Evolutionary conservation across 2,329 filamentous ascomycete genomes (phyloP).

Genomic region (Fusarium tuaranense): DNA sequence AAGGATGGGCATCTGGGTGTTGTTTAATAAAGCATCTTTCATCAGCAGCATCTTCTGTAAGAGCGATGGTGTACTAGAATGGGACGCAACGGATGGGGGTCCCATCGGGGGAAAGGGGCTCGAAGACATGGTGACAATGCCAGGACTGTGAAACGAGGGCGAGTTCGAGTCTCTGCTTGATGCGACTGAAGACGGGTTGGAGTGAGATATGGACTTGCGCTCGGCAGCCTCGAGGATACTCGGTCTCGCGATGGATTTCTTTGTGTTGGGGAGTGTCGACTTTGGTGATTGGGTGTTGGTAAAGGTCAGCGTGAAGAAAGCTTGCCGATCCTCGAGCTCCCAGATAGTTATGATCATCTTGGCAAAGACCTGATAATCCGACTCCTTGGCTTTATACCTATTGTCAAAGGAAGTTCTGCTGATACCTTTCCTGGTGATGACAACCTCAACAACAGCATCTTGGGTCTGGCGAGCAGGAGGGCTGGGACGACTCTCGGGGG

Average conservation of each 20-base stretch:
- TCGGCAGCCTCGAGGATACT: constrained; percentile 60
- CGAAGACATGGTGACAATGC: constrained; percentile 63
- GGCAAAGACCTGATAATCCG: constrained; percentile 64
- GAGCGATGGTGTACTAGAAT: constrained; percentile 71
- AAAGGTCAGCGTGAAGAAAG: constrained; percentile 81
- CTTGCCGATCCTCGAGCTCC: constrained; percentile 73
- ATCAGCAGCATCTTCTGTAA: constrained; percentile 80
- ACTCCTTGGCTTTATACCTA: constrained; percentile 50
- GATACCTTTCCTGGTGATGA: constrained; percentile 66
- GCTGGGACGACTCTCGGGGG: constrained; percentile 50
- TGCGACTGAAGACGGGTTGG: constrained; percentile 59
- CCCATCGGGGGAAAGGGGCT: constrained; percentile 75
- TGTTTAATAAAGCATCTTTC: constrained; percentile 83
- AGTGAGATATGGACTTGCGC: constrained; percentile 56
- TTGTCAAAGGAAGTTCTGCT: constrained; percentile 53
- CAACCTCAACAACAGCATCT: constrained; percentile 76
- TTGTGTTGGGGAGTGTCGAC: constrained; percentile 47
- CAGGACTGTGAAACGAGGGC: constrained; percentile 63
- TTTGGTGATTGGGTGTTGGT: constrained; percentile 66
- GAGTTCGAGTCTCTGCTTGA: constrained; percentile 63
- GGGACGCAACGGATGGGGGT: constrained; percentile 67
- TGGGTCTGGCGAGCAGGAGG: constrained; percentile 53
- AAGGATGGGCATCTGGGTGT: constrained; percentile 78
- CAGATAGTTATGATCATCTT: constrained; percentile 84
- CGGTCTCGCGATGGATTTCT: constrained; percentile 54